Evolutionary conservation across 129 eudicot species (phyloP), one percentile per base, ranked within the genome.

Genomic region (Centrapalus pauciflorus): DNA sequence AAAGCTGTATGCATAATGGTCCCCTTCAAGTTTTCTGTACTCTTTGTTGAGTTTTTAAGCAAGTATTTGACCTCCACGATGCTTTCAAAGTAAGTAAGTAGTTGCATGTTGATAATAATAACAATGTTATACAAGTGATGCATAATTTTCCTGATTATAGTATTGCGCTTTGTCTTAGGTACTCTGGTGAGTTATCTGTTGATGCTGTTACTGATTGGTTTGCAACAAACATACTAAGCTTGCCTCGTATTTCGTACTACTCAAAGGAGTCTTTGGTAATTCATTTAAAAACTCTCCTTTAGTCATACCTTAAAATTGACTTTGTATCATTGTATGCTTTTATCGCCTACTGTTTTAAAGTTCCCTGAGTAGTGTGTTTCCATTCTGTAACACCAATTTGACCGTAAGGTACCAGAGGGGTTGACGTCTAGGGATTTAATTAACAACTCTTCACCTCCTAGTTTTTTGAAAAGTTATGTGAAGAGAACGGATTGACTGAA

Each of bases 181-280:
- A 93, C 71, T 67, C 72, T 1, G 99, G 95, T 41, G 95, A 89
- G 60, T 93, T 81, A n/a, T 93, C 99, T 71, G 95, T 93, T 80
- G 96, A 93, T 89, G 87, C 86, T 9, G 79, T 93, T 59, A 84
- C 95, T 28, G 96, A 93, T 58, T 93, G 95, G 95, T 76, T 93
- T 78, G 85, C 95, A 37, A 84, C 93, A 60, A 69, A 54, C 60
- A 71, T 93, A 71, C 82, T 93, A 66, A 77, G 71, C 64, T 70
- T 93, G 71, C 99, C 99, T 65, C 95, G 99, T 28, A 89, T 93
- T 66, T 73, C 75, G 14, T 93, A 85, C 74, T 84, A 85, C 74
- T 79, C 99, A 4, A 93, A 74, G 76, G 99, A 93, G 69, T 70
- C 99, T 16, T 11, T 93, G 99, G 99, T 93, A 93, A 78, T 64